Conservation (phyloP, 257 asterid species). For the Solanum chilense region DNA sequence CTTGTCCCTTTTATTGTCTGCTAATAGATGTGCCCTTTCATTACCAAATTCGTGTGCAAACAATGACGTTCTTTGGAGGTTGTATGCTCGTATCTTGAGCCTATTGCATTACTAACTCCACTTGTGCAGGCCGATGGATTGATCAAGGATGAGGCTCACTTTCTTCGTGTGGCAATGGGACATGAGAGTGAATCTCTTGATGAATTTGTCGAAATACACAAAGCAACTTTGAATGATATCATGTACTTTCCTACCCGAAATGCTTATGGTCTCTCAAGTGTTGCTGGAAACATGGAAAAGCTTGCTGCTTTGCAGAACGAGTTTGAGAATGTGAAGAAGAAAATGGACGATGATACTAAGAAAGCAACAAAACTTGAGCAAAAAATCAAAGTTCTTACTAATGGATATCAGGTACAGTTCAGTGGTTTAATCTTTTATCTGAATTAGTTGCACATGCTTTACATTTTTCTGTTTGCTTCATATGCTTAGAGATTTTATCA, state of each 20-base stretch:
- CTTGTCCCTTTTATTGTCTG: background rate
- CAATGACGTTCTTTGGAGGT: background rate
- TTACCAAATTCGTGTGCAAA: background rate
- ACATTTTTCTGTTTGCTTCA: background rate
- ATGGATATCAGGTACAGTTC: slow-evolving; percentile 73
- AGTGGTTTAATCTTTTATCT: background rate
- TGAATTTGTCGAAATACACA: slow-evolving; percentile 76
- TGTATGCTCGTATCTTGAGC: background rate
- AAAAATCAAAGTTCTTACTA: slow-evolving; percentile 79
- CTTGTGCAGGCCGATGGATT: slow-evolving; percentile 59
- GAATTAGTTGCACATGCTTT: background rate
- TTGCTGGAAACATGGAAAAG: slow-evolving; percentile 81
- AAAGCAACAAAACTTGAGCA: slow-evolving; percentile 80
- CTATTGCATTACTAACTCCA: background rate
- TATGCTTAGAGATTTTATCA: background rate
- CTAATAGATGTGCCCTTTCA: background rate
- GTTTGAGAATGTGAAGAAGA: slow-evolving; percentile 74
- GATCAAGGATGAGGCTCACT: slow-evolving; percentile 47
- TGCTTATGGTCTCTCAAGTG: slow-evolving; percentile 77
- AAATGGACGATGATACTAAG: slow-evolving; percentile 85
- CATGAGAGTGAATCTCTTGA: slow-evolving; percentile 74
- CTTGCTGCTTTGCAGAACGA: slow-evolving; percentile 74
- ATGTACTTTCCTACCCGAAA: slow-evolving; percentile 83
- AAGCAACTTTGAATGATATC: slow-evolving; percentile 66
- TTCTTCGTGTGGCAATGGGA: slow-evolving; percentile 72